Base-by-base conservation (phyloP, 31 red algal genomes). In the Porphyra umbilicalis region DNA sequence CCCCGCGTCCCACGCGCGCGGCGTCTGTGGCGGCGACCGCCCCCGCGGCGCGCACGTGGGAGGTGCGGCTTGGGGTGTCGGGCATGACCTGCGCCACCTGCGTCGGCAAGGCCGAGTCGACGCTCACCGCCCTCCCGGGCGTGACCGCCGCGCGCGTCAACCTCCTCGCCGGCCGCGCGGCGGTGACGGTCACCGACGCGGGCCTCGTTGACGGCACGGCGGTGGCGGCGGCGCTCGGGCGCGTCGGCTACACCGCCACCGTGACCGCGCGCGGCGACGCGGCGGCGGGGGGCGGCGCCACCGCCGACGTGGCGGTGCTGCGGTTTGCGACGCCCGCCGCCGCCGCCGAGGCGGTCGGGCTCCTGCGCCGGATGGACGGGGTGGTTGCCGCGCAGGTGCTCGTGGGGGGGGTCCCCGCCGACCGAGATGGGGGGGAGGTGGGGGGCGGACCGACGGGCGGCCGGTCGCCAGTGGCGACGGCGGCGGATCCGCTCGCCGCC, bases 1-100 rank as follows among this genome's bases (percentile, higher is more conserved):
- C 20, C 57, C n/a, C n/a, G n/a, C n/a, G n/a, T n/a, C n/a, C n/a
- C n/a, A n/a, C n/a, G n/a, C n/a, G n/a, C n/a, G n/a, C n/a, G n/a
- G n/a, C n/a, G n/a, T 4, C 57, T 8, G 14, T 4, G 4, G 57
- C 7, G 25, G 57, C 57, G 13, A 16, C 42, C 5, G 1, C 10
- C 1, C 6, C 6, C 25, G 57, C 57, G 57, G 57, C 6, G 25
- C 25, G 57, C 57, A 4, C 57, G 11, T 71, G 57, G 57, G 57
- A 71, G 57, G 57, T 71, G 57, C 57, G 57, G 0, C 57, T 71
- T 18, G 7, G 25, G 20, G 38, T 87, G 33, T 9, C 67, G 11
- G 85, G 85, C 39, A 87, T 87, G 85, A 76, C 85, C 20, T 87
- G 85, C 39, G 40, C 85, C 35, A 76, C 79, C 13, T 87, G 85